Percentiles rank a stretch among this genome's conserved stretches.
These are phyloP conservation scores for Fusarium verticillioides DNA, from an alignment of 2,329 filamentous ascomycete species.

Conservation along the genomic window DNA sequence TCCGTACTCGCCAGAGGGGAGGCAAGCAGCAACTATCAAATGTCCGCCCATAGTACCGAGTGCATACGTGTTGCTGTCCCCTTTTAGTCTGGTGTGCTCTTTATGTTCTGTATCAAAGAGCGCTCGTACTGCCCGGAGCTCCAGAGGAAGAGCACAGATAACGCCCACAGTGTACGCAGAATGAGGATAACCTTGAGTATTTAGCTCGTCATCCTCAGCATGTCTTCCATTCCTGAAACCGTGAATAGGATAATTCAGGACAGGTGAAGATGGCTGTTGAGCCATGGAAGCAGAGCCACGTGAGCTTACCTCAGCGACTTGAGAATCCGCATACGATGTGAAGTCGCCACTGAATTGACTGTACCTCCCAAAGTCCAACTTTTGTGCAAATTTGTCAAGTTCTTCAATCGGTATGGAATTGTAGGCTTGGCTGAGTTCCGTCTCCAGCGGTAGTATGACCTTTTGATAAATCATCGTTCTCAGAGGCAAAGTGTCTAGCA, in stretches of 20 bases:
- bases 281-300: too few species aligned
- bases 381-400: neutral
- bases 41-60: accelerated
- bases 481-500: accelerated
- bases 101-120: neutral
- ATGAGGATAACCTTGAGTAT: too few species aligned
- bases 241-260: too few species aligned
- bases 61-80: neutral
- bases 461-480: neutral
- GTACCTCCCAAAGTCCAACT: neutral
- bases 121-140: neutral
- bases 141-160: accelerated
- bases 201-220: too few species aligned
- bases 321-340: too few species aligned
- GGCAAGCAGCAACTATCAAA: neutral
- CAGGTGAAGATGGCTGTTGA: too few species aligned
- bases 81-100: accelerated
- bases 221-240: too few species aligned
- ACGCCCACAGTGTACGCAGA: neutral
- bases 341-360: too few species aligned
- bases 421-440: neutral
- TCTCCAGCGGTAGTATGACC: neutral
- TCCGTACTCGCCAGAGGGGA: accelerated
- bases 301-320: too few species aligned
- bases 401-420: accelerated